A percentile compares a stretch with the other conserved stretches of the same genome.
Conservation (phyloP, 305 asterid species). For the Solanum aculeatissimum region DNA sequence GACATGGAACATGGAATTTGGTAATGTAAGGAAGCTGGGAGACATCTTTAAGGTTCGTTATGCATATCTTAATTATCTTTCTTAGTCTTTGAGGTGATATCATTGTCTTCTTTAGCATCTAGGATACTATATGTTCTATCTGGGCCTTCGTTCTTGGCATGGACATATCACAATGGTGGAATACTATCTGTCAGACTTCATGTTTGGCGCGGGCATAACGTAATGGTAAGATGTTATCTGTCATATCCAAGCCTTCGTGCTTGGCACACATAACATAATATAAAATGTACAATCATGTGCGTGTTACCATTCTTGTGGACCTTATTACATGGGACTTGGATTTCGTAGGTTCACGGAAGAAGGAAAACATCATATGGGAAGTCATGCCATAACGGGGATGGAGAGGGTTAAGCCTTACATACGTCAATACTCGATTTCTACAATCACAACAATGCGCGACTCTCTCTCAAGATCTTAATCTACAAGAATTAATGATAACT, state of each 20-base stretch:
- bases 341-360: neutral
- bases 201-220: neutral
- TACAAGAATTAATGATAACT: neutral
- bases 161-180: neutral
- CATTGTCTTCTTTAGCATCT: neutral
- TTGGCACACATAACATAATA: neutral
- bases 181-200: neutral
- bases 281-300: neutral
- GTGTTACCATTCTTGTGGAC: no score
- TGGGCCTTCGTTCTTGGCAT: no score
- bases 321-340: neutral
- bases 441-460: neutral
- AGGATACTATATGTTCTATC: neutral
- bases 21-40: neutral
- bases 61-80: neutral
- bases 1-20: neutral
- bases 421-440: neutral
- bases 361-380: neutral
- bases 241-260: neutral
- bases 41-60: neutral
- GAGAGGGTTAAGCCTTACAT: neutral
- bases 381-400: neutral
- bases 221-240: neutral
- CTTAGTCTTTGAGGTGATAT: neutral
- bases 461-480: neutral